phyloP scores from a whole-genome alignment of 345 rosid genomes.

The Aethionema arabicum region DNA sequence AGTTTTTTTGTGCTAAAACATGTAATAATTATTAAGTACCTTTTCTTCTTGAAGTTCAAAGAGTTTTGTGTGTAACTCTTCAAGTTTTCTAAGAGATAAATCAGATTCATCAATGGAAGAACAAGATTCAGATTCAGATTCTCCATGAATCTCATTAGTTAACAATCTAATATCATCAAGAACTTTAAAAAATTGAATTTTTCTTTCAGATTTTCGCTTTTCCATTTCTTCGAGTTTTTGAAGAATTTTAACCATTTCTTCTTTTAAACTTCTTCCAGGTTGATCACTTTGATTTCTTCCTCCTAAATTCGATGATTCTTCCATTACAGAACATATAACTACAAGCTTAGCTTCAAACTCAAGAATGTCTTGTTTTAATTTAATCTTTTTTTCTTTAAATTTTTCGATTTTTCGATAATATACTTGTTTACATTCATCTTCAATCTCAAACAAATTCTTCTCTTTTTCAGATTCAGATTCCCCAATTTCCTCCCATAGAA shows the following conservation, averaged over 20 bases:
- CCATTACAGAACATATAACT: conserved; percentile 78
- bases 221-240: conserved; percentile 88
- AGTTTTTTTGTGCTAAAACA: background rate
- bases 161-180: conserved; percentile 54
- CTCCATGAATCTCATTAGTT: conserved; percentile 55
- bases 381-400: conserved; percentile 60
- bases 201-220: conserved; percentile 73
- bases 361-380: conserved; percentile 63
- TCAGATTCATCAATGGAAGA: conserved; percentile 67
- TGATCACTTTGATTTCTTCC: conserved; percentile 78
- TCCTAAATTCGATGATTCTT: conserved; percentile 74
- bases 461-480: conserved; percentile 72
- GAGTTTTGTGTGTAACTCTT: conserved; percentile 66
- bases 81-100: conserved; percentile 71
- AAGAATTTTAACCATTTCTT: conserved; percentile 64
- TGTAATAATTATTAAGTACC: conserved; percentile 41
- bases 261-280: conserved; percentile 68
- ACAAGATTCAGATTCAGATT: conserved; percentile 36
- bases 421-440: conserved; percentile 76
- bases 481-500: conserved; percentile 93
- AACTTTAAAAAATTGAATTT: conserved; percentile 70
- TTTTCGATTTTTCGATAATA: conserved; percentile 70
- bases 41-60: conserved; percentile 68
- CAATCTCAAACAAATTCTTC: conserved; percentile 73
- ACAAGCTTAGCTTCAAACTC: conserved; percentile 82